Percentiles rank a stretch among this genome's conserved stretches.
These are phyloP conservation scores for Viola odorata DNA, from an alignment of 345 rosid genomes.

Conservation along the genomic window DNA sequence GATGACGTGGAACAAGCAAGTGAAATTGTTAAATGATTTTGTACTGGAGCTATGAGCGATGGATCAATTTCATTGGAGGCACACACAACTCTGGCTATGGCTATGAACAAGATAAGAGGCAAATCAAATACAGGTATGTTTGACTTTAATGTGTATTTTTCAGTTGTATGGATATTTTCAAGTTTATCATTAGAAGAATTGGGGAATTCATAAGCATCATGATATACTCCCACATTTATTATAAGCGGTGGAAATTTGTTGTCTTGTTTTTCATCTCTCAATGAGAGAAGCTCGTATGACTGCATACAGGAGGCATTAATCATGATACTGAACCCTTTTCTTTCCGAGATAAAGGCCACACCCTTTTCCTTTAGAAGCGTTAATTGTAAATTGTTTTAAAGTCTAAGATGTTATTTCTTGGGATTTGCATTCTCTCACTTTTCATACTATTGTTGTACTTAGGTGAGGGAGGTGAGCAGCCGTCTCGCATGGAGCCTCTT, in stretches of 20 bases:
- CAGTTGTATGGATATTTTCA: too few relatives aligned
- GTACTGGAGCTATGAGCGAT: slow-evolving; percentile 99
- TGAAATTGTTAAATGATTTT: slow-evolving; percentile 95
- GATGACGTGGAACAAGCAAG: slow-evolving; percentile 94
- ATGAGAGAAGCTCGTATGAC: too few relatives aligned
- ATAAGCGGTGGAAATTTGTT: too few relatives aligned
- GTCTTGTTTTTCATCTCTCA: too few relatives aligned
- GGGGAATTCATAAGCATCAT: too few relatives aligned
- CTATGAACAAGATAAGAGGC: slow-evolving; percentile 94
- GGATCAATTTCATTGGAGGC: slow-evolving; percentile 99
- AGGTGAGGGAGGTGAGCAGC: slow-evolving; percentile 99
- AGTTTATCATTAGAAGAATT: too few relatives aligned
- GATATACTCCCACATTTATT: too few relatives aligned
- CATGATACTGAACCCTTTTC: background rate
- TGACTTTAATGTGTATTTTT: too few relatives aligned
- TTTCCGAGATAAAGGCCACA: background rate
- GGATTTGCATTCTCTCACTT: too few relatives aligned
- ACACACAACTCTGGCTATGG: slow-evolving; percentile 75
- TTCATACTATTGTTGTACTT: background rate
- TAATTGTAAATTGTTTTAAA: background rate
- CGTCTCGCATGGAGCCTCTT: slow-evolving; percentile 93
- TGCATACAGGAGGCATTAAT: background rate
- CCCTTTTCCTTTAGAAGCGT: background rate
- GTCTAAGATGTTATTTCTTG: background rate
- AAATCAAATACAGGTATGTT: slow-evolving; percentile 91